Evolutionary conservation across 306 rosid species (phyloP), one percentile per base, ranked within the genome.

Genomic region (Prunus campanulata): DNA sequence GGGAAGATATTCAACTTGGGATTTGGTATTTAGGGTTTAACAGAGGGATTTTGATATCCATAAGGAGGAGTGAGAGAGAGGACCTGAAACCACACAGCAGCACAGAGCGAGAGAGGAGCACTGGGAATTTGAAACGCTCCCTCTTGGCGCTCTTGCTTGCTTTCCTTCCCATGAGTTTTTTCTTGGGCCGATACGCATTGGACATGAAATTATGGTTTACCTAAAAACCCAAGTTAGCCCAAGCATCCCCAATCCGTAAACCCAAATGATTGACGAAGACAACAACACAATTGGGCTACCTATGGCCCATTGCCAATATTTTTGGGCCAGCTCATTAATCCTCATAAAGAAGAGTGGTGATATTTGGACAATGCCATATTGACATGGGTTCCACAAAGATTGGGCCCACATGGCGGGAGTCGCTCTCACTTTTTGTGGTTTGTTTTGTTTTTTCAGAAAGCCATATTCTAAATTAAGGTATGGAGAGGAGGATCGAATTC

Each of bases 61-160:
- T 68, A 22, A 42, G 32, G 2, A 25, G 42, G 63, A 32, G 76
- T 2, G 25, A 44, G 55, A 10, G 62, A 25, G 57, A 13, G 68
- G 49, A n/a, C 42, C 57, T 25, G 72, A 30, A 62, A 16, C 32
- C 42, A 9, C 25, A 56, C 25, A 19, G 14, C 54, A 8, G 8
- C 20, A 25, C 22, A 8, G 56, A 29, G 9, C 8, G 69, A 20
- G 83, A 74, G 69, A 67, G 61, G 19, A 44, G 52, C 20, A 11
- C 16, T 22, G 68, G 29, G 51, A 60, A 67, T 85, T 82, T 82
- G 84, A 85, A 84, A 68, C 62, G 2, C 56, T 25, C 11, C 70
- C 48, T 4, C 29, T 42, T 81, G 82, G 76, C 86, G 77, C 86
- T 78, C 27, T 7, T 25, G 24, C 42, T 50, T 39, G 44, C 9